Base-by-base conservation (phyloP, 2,329 filamentous ascomycete genomes). In the Aspergillus luchuensis region DNA sequence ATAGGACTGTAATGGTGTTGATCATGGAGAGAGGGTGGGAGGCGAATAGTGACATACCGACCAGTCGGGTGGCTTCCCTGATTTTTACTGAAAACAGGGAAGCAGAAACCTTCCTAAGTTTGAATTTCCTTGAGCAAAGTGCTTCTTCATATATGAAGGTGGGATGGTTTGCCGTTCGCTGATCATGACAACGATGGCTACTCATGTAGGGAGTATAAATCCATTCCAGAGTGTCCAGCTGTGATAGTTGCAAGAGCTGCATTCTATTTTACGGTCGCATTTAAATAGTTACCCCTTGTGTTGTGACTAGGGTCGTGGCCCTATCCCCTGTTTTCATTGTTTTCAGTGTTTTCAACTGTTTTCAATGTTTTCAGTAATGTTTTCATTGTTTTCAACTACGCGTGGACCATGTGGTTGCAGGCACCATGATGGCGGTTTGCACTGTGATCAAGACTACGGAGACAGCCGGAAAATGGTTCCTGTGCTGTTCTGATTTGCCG, bases 331-430 rank as follows among this genome's bases (percentile, higher is more conserved):
- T 56, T 56, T 56, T 49, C 43, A 56, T 17, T 50, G 43, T 49
- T 48, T 50, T 50, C 30, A 41, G 28, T 57, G 54, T 56, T 56
- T 56, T 48, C 54, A 56, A 10, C 28, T 56, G 53, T 56, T 56
- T 56, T 56, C 39, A 56, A 13, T 47, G 39, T 45, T 43, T 47
- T 47, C 23, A 36, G 4, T 33, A 47, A 5, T 56, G 53, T 56
- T 56, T 56, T 56, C 43, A 56, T 25, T 50, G 43, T 49, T 48
- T 50, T 50, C 30, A 41, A 23, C 41, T 13, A n/a, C 21, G 10
- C 10, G 19, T 45, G 41, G 41, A 45, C 10, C 17, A 17, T 28
- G 13, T 49, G 23, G 45, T 19, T 5, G 11, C 33, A 36, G 33
- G 33, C 33, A 36, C 33, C 33, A 36, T 36, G 33, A 36, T 36